Percentiles rank a stretch among this genome's conserved stretches.
Evolutionary conservation across 139 green algal species (phyloP).

Genomic region (Chlorella sp.): DNA sequence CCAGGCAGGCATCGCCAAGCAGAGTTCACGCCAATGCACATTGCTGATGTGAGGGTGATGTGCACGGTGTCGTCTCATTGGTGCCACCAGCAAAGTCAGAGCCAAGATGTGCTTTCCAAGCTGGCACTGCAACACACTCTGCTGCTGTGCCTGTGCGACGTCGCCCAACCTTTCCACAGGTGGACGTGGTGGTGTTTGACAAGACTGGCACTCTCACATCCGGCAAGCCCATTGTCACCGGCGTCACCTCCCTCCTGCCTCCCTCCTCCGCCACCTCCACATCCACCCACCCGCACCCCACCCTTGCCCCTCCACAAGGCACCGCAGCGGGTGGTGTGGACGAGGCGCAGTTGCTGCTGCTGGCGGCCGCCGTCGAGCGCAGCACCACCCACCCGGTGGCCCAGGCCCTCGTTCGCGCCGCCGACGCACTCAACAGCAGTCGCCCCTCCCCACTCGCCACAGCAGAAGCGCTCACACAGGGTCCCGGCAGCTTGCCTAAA

Average conservation of each 20-base stretch:
- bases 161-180: slow-evolving; percentile 25
- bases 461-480: slow-evolving; percentile 15
- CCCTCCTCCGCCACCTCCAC: no score
- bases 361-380: slow-evolving; percentile 69
- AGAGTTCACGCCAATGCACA: not conserved
- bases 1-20: not conserved
- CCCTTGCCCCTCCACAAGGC: not conserved
- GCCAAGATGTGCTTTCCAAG: no score
- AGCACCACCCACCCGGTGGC: slow-evolving; percentile 73
- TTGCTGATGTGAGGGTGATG: no score
- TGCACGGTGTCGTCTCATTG: no score
- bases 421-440: slow-evolving; percentile 76
- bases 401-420: slow-evolving; percentile 7
- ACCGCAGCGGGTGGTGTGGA: not conserved
- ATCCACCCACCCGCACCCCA: no score
- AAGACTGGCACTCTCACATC: slow-evolving; percentile 92
- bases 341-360: slow-evolving; percentile 41
- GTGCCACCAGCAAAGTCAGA: no score
- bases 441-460: slow-evolving; percentile 11
- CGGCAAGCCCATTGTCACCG: slow-evolving; percentile 62
- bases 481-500: no score
- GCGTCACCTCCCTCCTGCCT: slow-evolving; percentile 8
- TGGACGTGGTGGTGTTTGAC: slow-evolving; percentile 89
- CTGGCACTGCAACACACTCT: not conserved
- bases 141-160: slow-evolving; percentile 7